Base-by-base conservation (phyloP, 2,329 filamentous ascomycete species). In the Eurotiales sp. region DNA sequence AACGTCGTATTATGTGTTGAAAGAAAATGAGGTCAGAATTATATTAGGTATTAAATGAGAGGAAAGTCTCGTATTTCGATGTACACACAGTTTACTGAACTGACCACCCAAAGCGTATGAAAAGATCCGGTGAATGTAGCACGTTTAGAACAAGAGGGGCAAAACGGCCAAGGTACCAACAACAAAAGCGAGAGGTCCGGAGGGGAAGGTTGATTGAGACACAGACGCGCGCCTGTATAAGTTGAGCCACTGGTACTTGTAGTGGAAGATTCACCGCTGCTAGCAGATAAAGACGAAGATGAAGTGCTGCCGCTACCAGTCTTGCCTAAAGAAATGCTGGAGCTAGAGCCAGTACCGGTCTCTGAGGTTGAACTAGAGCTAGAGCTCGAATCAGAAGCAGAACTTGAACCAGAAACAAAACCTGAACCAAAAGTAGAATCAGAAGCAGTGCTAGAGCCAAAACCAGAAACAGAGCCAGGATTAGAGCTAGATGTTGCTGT, bases 211-310 rank as follows among this genome's bases (percentile, higher is more conserved):
- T 23, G 44, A 25, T 8, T 25, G 32, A 11, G 44, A 45, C 11
- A 19, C 14, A 14, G 44, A 46, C 10, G 30, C n/a, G n/a, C 44
- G 3, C 44, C 44, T 37, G 44, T 46, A 19, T 46, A 39, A 22
- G 8, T 15, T 3, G 32, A 22, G 8, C 19, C 11, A 3, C 10
- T 29, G 36, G 44, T 32, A 17, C 19, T 17, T 10, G 44, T 39
- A 2, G 44, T 46, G 6, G 44, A 46, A 2, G 44, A 46, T 12
- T 17, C 15, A 19, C 44, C 44, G 25, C 17, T 21, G 12, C 17
- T 25, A 7, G 21, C 30, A 12, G 44, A 12, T 17, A 23, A 36
- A 17, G 32, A 25, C 27, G 29, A 39, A 6, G 22, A 42, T 17
- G 11, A 4, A 17, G 34, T 15, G n/a, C 21, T 23, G 2, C 4